Evolutionary conservation across 202 grass and related monocot genomes (phyloP).

Genomic region (Saccharum hybrid): DNA sequence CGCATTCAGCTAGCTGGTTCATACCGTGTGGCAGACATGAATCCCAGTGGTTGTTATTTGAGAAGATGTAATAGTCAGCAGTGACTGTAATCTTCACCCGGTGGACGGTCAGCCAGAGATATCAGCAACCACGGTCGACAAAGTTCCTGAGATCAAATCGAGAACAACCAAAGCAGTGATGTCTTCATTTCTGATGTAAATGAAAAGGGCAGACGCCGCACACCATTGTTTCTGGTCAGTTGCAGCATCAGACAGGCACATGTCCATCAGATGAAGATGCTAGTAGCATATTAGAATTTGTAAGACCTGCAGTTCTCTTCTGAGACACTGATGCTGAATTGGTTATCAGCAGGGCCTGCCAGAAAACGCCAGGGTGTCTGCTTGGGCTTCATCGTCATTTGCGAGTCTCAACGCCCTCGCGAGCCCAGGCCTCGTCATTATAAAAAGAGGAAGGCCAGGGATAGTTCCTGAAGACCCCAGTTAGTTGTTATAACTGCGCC

Average conservation of each 20-base stretch:
- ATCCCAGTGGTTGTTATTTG: not conserved
- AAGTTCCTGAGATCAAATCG: not conserved
- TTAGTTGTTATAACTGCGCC: too few species aligned
- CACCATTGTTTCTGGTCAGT: not conserved
- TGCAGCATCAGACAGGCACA: not conserved
- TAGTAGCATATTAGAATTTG: not conserved
- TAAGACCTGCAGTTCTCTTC: not conserved
- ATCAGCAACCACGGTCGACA: not conserved
- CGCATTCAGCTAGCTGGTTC: not conserved
- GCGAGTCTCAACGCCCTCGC: not conserved
- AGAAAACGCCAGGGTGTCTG: not conserved
- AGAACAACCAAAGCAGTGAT: not conserved
- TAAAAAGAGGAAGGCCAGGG: constrained; percentile 16
- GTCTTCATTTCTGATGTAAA: not conserved
- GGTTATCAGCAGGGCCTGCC: not conserved
- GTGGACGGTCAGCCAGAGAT: not conserved
- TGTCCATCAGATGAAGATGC: not conserved
- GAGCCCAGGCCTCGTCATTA: not conserved
- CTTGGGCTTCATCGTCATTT: too few species aligned
- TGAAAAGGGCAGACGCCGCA: too few species aligned
- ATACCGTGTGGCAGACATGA: not conserved
- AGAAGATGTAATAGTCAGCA: not conserved
- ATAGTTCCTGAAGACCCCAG: not conserved
- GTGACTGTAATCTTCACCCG: not conserved
- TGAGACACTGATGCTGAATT: not conserved